A percentile compares a stretch with the other conserved stretches of the same genome.
phyloP scores from a whole-genome alignment of 805 yeast genomes.

The Kockiozyma suomiensis region DNA sequence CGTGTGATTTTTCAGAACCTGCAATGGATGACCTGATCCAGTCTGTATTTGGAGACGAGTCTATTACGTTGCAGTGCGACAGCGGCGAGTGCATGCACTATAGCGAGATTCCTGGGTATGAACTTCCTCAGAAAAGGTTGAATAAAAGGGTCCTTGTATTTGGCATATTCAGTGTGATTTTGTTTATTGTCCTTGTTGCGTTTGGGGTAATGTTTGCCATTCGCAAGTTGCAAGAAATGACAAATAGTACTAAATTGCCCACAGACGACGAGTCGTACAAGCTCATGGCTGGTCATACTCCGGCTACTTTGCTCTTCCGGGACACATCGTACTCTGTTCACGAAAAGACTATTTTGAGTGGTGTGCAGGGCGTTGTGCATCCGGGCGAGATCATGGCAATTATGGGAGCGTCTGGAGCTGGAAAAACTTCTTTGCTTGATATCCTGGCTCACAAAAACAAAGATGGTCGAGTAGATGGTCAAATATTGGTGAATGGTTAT shows the following conservation, averaged over 20 bases:
- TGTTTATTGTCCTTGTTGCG: slow-evolving; percentile 34
- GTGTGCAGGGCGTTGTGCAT: slow-evolving; percentile 71
- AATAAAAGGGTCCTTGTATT: slow-evolving; percentile 26
- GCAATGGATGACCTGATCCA: slow-evolving; percentile 90
- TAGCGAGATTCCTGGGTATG: slow-evolving; percentile 91
- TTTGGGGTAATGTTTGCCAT: slow-evolving; percentile 25
- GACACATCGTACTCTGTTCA: slow-evolving; percentile 65
- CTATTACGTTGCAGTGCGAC: slow-evolving; percentile 75
- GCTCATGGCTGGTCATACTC: slow-evolving; percentile 58
- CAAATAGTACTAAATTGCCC: slow-evolving; percentile 35
- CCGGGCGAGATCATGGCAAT: slow-evolving; percentile 93
- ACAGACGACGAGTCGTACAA: slow-evolving; percentile 50
- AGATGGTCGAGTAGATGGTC: slow-evolving; percentile 69
- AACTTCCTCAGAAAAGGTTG: slow-evolving; percentile 56
- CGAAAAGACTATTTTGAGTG: slow-evolving; percentile 56
- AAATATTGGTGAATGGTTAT: slow-evolving; percentile 72
- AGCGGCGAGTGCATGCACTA: slow-evolving; percentile 92
- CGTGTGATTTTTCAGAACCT: slow-evolving; percentile 88
- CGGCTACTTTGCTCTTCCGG: slow-evolving; percentile 76
- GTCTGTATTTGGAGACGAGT: slow-evolving; percentile 93
- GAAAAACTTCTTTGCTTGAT: slow-evolving; percentile 91
- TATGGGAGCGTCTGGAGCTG: slow-evolving; percentile 99
- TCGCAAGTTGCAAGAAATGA: slow-evolving; percentile 19
- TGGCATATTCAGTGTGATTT: slow-evolving; percentile 18
- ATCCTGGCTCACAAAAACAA: slow-evolving; percentile 88